Evolutionary conservation across 2,329 filamentous ascomycete genomes (phyloP), one percentile per base, ranked within the genome.

Genomic region (Dothiorella sarmentorum): DNA sequence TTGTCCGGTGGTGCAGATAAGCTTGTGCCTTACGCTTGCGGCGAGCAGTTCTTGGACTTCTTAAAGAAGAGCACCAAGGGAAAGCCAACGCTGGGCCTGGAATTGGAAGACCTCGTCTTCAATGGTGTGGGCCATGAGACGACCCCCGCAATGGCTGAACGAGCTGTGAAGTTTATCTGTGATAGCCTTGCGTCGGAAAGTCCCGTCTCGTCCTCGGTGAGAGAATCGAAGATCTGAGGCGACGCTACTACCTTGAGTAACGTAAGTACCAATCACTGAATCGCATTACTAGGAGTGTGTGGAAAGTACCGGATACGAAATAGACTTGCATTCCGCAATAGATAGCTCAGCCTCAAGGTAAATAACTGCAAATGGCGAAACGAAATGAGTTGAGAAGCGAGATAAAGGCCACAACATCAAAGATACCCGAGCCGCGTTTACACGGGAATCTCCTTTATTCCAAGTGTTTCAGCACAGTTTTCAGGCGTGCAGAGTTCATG

Each of bases 101-200:
- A 76, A 33, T 69, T 92, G 4, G 81, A 85, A 52, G 85, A 91
- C 68, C 80, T 82, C 29, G 75, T 91, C 0, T 92, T 90, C 65
- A 78, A 84, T 1, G 86, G 82, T 0, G 78, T 86, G 0, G 87
- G 87, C 0, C 90, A 94, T 69, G 76, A 79, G n/a, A 91, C 90
- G 65, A 85, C 81, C 9, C 70, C 76, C 1, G 79, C 73, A 5
- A 93, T 94, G 90, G 78, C 85, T 26, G 73, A 75, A 61, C 86
- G 88, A 67, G 82, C 88, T 3, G 78, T 87, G 10, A 72, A 73
- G 33, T 93, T 90, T 71, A 71, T 93, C 31, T 76, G 74, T 47
- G 72, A 74, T 4, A 49, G 74, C 7, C 56, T 80, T n/a, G 38
- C 56, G 29, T 63, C 64, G 38, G 64, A 55, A 11, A 59, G 24